Conservation (phyloP, 2,329 filamentous ascomycete species). For the Botrytis pseudocinerea region DNA sequence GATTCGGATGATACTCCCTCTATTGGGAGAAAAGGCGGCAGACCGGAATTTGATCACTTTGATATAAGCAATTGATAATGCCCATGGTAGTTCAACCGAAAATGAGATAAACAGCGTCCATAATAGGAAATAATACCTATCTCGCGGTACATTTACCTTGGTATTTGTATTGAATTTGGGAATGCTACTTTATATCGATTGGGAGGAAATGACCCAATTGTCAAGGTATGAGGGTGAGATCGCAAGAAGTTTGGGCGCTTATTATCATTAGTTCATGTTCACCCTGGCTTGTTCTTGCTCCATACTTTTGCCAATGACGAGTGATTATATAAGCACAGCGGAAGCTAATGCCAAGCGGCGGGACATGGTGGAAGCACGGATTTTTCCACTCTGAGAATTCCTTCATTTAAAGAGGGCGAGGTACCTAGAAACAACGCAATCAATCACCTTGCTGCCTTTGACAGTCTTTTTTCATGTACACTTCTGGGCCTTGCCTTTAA, state of each 20-base stretch:
- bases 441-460: neutral
- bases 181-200: neutral
- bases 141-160: neutral
- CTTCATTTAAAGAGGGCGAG: neutral
- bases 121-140: neutral
- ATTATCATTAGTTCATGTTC: too few relatives aligned
- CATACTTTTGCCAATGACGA: neutral
- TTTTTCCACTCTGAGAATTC: neutral
- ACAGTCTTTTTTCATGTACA: accelerated
- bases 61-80: neutral
- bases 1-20: neutral
- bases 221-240: neutral
- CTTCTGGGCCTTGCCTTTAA: neutral
- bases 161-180: neutral
- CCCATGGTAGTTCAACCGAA: neutral
- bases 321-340: conserved; percentile 1
- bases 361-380: neutral
- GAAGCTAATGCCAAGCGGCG: neutral
- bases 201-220: neutral
- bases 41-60: neutral
- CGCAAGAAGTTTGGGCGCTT: neutral
- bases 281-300: neutral
- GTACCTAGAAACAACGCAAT: neutral
- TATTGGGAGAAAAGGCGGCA: neutral
- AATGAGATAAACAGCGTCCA: neutral